Base-by-base conservation (phyloP, 306 rosid species). In the Potentilla sterilis region DNA sequence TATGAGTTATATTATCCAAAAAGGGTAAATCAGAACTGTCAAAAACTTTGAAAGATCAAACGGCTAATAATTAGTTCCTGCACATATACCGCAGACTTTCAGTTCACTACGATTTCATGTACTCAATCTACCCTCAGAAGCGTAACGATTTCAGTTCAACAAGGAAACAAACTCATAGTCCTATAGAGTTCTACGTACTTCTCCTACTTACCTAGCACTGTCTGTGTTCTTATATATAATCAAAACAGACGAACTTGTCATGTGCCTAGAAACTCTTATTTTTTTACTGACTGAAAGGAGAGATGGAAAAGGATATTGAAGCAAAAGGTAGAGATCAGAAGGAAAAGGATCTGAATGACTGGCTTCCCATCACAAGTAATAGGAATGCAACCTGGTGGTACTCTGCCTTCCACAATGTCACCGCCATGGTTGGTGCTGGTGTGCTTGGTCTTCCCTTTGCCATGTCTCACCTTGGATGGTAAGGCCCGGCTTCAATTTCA, bases 391-490 rank as follows among this genome's bases (percentile, higher is more conserved):
- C 66, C 19, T 84, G 84, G 87, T 80, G 82, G 82, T 80, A 68
- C 65, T 77, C 87, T 1, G 82, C 85, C 18, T 84, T 84, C 77
- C 84, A 80, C 75, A 84, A 84, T 74, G 75, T 84, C 78, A 84
- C 87, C 22, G 87, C 87, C 73, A 84, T 84, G 85, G 87, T 81
- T 75, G 85, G 87, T 19, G 87, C 87, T 63, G 87, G 87, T 21
- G 85, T 84, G 42, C 83, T 84, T 40, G 85, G 87, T 54, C 83
- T 84, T 11, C 87, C 87, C 19, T 81, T 64, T 58, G 87, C 87
- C 49, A 80, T 84, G 85, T 70, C 87, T 22, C 80, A 84, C 19
- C 87, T 84, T 46, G 85, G 87, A 70, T 84, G 87, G 87, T 84
- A 80, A 37, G 19, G 9, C 40, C 67, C 12, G 22, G 15, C 63